Percentiles rank a stretch among this genome's conserved stretches.
phyloP scores from a whole-genome alignment of 164 flowering plant genomes.

The Vitis vinifera region ASM3070453v1 NC_081805.1:23147001-23147500 shows the following conservation, averaged over 20 bases:
- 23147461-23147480: neutral
- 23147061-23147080: constrained; percentile 50
- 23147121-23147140: no score
- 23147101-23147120: neutral
- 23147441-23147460: neutral
- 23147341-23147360: constrained; percentile 44
- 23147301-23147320: constrained; percentile 41
- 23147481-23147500: constrained; percentile 45
- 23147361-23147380: constrained; percentile 47
- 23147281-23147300: constrained; percentile 47
- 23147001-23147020: constrained; percentile 30
- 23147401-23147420: neutral
- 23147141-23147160: no score
- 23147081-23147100: neutral
- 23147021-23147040: constrained; percentile 44
- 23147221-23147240: constrained; percentile 69
- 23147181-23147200: constrained; percentile 73
- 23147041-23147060: constrained; percentile 56
- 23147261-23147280: constrained; percentile 40
- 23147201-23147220: constrained; percentile 52
- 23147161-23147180: constrained; percentile 12
- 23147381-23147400: constrained; percentile 66
- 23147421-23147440: neutral
- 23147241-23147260: constrained; percentile 56
- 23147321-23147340: constrained; percentile 40